A percentile compares a stretch with the other conserved stretches of the same genome.
Evolutionary conservation across 805 yeast genomes (phyloP).

Genomic region (Hanseniaspora singularis): DNA sequence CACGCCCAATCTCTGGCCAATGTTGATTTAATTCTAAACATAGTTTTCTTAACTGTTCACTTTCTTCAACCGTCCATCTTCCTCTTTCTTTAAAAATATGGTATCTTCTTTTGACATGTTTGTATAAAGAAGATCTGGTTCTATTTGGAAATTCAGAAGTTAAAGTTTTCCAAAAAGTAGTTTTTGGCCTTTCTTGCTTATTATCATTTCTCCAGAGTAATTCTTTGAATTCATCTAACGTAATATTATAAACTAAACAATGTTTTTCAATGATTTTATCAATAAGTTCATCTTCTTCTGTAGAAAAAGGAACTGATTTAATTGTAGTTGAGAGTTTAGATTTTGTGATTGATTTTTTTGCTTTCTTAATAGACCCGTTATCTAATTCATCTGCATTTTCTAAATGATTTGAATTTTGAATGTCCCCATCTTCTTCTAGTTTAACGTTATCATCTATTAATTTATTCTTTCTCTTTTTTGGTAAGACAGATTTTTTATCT

Average conservation of each 20-base stretch:
- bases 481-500: too few relatives aligned
- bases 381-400: not conserved
- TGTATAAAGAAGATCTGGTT: conserved; percentile 79
- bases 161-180: conserved; percentile 67
- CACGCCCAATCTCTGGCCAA: conserved; percentile 77
- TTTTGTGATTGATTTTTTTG: conserved; percentile 35
- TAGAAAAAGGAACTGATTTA: conserved; percentile 22
- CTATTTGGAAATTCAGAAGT: conserved; percentile 72
- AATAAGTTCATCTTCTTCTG: conserved; percentile 54
- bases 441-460: too few relatives aligned
- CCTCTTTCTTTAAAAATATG: conserved; percentile 82
- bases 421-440: too few relatives aligned
- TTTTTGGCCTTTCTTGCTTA: conserved; percentile 49
- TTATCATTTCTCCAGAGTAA: conserved; percentile 82
- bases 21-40: conserved; percentile 62
- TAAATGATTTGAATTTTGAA: too few relatives aligned
- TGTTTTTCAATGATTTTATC: conserved; percentile 63
- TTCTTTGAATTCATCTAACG: conserved; percentile 60
- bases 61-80: conserved; percentile 80
- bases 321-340: conserved; percentile 2
- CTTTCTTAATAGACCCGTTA: conserved; percentile 27
- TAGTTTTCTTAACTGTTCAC: conserved; percentile 48
- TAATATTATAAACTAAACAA: conserved; percentile 48
- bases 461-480: too few relatives aligned
- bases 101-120: conserved; percentile 81